Base-by-base conservation (phyloP, 192 early-diverging fungal genomes). In the Backusella tuberculispora region DNA sequence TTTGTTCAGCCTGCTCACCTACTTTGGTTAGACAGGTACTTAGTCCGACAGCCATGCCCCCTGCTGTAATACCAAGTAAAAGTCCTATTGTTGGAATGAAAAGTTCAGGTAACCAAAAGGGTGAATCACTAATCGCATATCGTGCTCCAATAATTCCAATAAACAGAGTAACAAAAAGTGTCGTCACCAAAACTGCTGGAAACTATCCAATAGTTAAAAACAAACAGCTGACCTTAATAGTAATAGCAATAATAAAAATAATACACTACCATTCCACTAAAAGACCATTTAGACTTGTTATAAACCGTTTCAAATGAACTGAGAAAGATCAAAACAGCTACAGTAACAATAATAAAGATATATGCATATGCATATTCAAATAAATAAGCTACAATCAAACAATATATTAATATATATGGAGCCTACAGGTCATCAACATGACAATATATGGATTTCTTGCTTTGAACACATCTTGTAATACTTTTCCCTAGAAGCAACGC, bases 61-160 rank as follows among this genome's bases (percentile, higher is more conserved):
- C 89, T 85, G 92, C 89, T 48, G 85, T 80, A 77, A 93, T 94
- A 43, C 94, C 95, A 21, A 95, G 86, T 41, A 97, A 80, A 92
- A 97, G 94, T 40, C 93, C 95, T 4, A 95, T 84, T 3, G 91
- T 94, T 21, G 95, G 93, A 37, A 96, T 92, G 74, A 94, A 96
- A 73, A 91, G 87, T 43, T 86, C 85, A 5, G 95, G 91, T 12
- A 83, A 78, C 73, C 86, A 92, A 71, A 92, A 89, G 6, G 92
- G 92, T 44, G 80, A 72, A 74, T 92, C 89, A 24, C 88, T 84
- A 75, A 96, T 88, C 13, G 95, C 90, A 73, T 85, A 91, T n/a
- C 85, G 77, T 14, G 87, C 85, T n/a, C 91, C 91, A 69, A 93
- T 78, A 3, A 86, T 86, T 26, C 84, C 86, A 13, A 88, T 79